Evolutionary conservation across 2,329 filamentous ascomycete species (phyloP).

Genomic region (Amesomyces nigricolor): DNA sequence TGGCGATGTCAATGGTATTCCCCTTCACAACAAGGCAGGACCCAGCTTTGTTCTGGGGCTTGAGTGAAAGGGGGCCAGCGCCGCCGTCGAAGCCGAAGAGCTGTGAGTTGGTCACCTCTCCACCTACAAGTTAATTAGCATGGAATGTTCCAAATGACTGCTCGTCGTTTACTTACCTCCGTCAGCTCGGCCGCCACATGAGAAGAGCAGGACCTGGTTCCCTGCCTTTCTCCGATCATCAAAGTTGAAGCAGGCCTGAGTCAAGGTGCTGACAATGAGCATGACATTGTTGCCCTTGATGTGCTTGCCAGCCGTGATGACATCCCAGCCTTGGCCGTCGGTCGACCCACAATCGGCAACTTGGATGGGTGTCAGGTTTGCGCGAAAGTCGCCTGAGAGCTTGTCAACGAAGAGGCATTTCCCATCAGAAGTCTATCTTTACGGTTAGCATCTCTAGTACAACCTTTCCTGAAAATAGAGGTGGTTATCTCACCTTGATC

Average conservation of each 20-base stretch:
- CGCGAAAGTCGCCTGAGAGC: constrained; percentile 44
- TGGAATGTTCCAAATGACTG: too few relatives aligned
- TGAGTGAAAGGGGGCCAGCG: constrained; percentile 38
- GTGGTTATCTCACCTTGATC: constrained; percentile 31
- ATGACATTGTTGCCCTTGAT: constrained; percentile 42
- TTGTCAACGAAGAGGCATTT: constrained; percentile 43
- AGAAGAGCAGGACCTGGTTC: constrained; percentile 51
- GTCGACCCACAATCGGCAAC: constrained; percentile 39
- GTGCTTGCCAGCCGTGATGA: constrained; percentile 47
- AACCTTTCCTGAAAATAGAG: background rate
- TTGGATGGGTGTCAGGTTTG: constrained; percentile 43
- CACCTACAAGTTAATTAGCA: constrained; percentile 30
- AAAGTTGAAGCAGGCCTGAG: constrained; percentile 54
- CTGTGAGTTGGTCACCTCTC: constrained; percentile 46
- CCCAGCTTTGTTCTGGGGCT: constrained; percentile 41
- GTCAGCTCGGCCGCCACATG: constrained; percentile 53
- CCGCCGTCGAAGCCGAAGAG: constrained; percentile 43
- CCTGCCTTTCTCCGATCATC: constrained; percentile 46
- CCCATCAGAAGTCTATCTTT: constrained; percentile 35
- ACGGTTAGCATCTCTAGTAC: constrained; percentile 11
- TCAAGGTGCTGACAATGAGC: constrained; percentile 51
- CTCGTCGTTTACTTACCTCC: constrained; percentile 32
- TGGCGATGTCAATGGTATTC: constrained; percentile 39
- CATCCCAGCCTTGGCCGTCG: constrained; percentile 42
- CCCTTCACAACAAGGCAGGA: constrained; percentile 44